Base-by-base conservation (phyloP, 1,284 basidiomycete genomes). In the Rhodofomes roseus region DNA sequence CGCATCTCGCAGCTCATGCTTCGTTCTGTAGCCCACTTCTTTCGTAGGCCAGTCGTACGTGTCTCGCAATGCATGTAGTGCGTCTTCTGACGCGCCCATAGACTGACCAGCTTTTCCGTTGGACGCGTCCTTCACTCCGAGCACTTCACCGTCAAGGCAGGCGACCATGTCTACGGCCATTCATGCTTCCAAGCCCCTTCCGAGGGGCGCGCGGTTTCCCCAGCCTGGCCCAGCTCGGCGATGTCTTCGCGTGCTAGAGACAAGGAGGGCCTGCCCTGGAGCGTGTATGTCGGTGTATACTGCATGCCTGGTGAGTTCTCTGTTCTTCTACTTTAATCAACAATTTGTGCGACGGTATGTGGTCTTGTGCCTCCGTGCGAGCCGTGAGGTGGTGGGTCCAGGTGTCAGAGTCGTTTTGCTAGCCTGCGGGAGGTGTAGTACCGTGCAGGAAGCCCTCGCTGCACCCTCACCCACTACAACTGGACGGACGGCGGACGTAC, bases 81-180 rank as follows among this genome's bases (percentile, higher is more conserved):
- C 22, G 2, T 18, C 25, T 60, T 22, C 27, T 27, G 11, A 44
- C 34, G 36, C n/a, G 23, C 25, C 23, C 36, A 9, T 57, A 67
- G 65, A 4, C 2, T 67, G 2, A 12, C 53, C 14, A 63, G 66
- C 36, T 65, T 62, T 55, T 79, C 78, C 14, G 69, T 83, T 23
- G 79, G 74, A 11, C 70, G 77, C 7, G 71, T 83, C 31, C 22
- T 82, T 1, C 75, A 79, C 37, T 81, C 80, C 1, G 81, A 83
- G 59, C 60, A 70, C 46, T 34, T 69, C 0, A 63, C 64, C 1
- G 70, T 78, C 22, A 75, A 78, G 62, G 57, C 62, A 9, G 81
- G 81, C 1, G 77, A 81, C 60, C 76, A 82, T 61, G 56, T 83
- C 12, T 77, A 73, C 52, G 79, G 77, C 1, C 56, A 1, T 54